Conservation (phyloP, 163 green algal species). For the Scenedesmus sp. region DNA sequence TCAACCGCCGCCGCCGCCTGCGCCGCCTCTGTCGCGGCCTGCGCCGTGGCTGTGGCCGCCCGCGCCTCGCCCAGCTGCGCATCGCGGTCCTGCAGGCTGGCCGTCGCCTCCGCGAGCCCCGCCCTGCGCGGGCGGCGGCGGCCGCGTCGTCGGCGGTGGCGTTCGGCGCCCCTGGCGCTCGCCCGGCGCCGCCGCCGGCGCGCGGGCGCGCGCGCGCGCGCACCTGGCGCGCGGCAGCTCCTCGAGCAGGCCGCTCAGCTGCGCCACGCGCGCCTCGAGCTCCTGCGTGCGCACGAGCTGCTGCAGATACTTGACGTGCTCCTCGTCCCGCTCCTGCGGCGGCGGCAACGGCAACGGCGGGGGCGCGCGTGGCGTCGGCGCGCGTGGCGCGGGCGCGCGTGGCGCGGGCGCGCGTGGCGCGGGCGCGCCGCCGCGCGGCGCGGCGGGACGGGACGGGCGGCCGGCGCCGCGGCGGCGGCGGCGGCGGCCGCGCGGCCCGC, state of each 20-base stretch:
- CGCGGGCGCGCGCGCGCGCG: not conserved
- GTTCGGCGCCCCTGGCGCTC: not conserved
- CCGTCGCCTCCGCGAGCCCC: not conserved
- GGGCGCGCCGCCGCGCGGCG: no score
- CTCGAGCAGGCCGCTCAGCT: not conserved
- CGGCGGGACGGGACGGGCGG: not conserved
- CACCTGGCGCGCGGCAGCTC: slow-evolving; percentile 6
- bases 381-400: no score
- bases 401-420: no score
- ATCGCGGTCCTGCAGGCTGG: not conserved
- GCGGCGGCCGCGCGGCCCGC: no score
- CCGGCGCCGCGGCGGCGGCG: not conserved
- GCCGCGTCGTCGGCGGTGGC: not conserved
- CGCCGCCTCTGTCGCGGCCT: no score
- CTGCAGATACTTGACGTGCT: slow-evolving; percentile 10
- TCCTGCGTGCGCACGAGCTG: not conserved
- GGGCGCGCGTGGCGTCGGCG: not conserved
- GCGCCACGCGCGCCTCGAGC: not conserved
- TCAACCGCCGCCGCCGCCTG: no score
- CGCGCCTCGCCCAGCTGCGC: not conserved
- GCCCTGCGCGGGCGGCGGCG: not conserved
- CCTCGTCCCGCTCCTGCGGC: not conserved
- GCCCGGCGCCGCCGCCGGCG: not conserved
- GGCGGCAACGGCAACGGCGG: not conserved
- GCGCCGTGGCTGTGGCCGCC: not conserved